phyloP scores from a whole-genome alignment of 2,329 filamentous ascomycete genomes.

The Boeremia exigua region DNA sequence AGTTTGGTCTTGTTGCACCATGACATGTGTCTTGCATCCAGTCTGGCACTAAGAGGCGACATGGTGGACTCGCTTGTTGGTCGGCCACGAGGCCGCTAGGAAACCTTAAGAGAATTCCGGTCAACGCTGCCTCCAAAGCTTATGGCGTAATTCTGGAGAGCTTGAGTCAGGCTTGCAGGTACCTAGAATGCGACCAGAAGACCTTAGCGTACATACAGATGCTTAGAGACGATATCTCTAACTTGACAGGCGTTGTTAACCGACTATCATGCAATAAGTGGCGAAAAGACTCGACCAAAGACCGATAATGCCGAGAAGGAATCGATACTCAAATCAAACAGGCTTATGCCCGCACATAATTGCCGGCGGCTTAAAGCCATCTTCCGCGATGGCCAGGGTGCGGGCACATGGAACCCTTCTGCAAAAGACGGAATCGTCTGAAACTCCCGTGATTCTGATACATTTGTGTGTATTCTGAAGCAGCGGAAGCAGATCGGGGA shows the following conservation, averaged over 20 bases:
- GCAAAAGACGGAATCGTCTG: slow-evolving; percentile 39
- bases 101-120: slow-evolving; percentile 21
- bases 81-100: slow-evolving; percentile 21
- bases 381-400: slow-evolving; percentile 18
- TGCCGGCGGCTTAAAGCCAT: slow-evolving; percentile 27
- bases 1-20: slow-evolving; percentile 19
- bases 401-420: slow-evolving; percentile 21
- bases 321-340: slow-evolving; percentile 15
- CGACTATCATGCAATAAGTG: slow-evolving; percentile 9
- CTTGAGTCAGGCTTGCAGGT: slow-evolving; percentile 7
- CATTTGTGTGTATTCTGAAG: slow-evolving; percentile 40
- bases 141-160: slow-evolving; percentile 4
- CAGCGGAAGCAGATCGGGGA: slow-evolving; percentile 41
- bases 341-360: slow-evolving; percentile 12
- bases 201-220: slow-evolving; percentile 6
- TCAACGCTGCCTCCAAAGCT: slow-evolving; percentile 5
- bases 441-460: slow-evolving; percentile 47
- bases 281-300: slow-evolving; percentile 6
- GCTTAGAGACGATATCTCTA: slow-evolving; percentile 1
- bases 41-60: slow-evolving; percentile 14
- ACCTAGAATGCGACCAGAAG: slow-evolving; percentile 23
- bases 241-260: slow-evolving; percentile 3
- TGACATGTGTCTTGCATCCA: slow-evolving; percentile 32
- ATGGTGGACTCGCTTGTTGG: slow-evolving; percentile 23
- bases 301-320: not conserved